Evolutionary conservation across 768 basidiomycete species (phyloP), one percentile per base, ranked within the genome.

Genomic region (Trametes gibbosa): DNA sequence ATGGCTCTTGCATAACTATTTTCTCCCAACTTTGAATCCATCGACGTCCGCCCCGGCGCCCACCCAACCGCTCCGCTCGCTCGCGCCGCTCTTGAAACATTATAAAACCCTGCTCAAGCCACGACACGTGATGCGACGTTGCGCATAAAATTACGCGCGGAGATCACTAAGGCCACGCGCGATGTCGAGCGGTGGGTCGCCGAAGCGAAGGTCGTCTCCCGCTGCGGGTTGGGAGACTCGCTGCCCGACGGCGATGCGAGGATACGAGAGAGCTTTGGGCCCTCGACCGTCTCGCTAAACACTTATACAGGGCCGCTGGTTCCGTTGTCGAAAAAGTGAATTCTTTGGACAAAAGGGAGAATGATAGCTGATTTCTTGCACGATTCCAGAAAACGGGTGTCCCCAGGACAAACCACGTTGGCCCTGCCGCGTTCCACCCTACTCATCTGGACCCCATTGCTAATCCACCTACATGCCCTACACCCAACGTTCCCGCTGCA

Each of bases 1-100:
- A 42, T 97, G 94, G 92, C 81, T 97, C 23, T 76, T 92, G 37
- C 79, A 85, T 59, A 86, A 92, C 65, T 97, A 94, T 71, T 95
- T 92, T 70, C 76, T 89, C 12, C 92, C 92, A 0, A 89, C 84
- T 9, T 74, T 89, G 51, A 84, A 85, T 66, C 84, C 83, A 0
- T 75, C 78, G 24, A 68, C 77, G 1, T 83, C 83, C 0, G 75
- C 76, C 37, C 19, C 59, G 7, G 55, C 56, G 2, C 60, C 56
- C 19, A 23, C 63, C 0, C 32, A 59, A 24, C 66, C 75, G 1
- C 70, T 85, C 37, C 81, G 86, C 16, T 80, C 87, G 0, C 72
- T 95, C 25, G 68, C 76, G 0, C 90, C 93, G 0, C 70, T 89
- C 5, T 73, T 99, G 29, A 85, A 84, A 59, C 74, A 79, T 47